Evolutionary conservation across 192 early-diverging fungal genomes (phyloP), one percentile per base, ranked within the genome.

Genomic region (Coemansia interrupta): DNA sequence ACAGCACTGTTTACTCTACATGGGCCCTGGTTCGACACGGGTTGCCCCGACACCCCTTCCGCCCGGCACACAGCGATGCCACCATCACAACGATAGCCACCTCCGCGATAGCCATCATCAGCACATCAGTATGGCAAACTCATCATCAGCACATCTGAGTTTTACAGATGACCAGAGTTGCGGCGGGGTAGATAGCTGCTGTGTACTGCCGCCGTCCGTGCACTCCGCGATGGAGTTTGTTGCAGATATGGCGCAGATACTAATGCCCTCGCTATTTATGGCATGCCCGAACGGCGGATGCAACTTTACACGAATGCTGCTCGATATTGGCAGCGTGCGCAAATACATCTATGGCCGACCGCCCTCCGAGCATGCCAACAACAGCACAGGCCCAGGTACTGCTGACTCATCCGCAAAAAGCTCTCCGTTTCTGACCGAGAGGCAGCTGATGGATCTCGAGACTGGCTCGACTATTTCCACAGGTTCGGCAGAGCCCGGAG

Each of bases 191-290:
- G 32, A 51, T 28, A 13, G 10, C 14, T 49, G 49, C 48, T 36
- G 53, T 46, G 53, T 63, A 5, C 45, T 68, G 30, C 64, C 61
- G 1, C 41, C 55, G 4, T 56, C 68, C 1, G 59, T 71, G 54
- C 60, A 62, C 49, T 62, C 56, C 12, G 64, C 68, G 5, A 24
- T 70, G 2, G 68, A 70, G 15, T 78, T 72, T 64, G 43, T 63
- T n/a, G 49, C 52, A 4, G 74, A 72, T 20, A 60, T 78, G 75
- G 66, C 70, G 4, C 69, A 68, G 47, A 49, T 72, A 4, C 46
- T 59, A 5, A 60, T 72, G 57, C 75, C 75, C 9, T 61, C 69
- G 54, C 70, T 78, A 15, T 78, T 72, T 48, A 64, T 68, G 69
- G 55, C 69, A n/a, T 51, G 58, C 19, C 13, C 64, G 15, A 58